These are phyloP conservation scores for Erysimum cheiranthoides DNA, from an alignment of 345 rosid species.

Conservation along the genomic window DNA sequence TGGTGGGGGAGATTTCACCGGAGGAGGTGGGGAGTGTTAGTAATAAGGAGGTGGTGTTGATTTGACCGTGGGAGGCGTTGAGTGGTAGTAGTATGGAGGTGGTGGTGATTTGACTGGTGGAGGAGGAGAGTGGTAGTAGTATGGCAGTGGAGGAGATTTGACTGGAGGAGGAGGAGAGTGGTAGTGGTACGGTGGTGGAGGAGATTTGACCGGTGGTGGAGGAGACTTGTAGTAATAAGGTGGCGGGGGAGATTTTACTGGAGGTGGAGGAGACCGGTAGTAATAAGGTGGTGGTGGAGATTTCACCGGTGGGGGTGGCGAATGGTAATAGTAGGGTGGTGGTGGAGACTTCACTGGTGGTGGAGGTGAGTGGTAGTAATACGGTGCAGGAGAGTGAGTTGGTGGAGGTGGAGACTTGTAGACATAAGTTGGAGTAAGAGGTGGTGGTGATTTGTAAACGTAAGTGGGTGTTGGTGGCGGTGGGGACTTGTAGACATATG, in stretches of 20 bases:
- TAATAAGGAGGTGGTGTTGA: slow-evolving; percentile 41
- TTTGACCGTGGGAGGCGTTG: slow-evolving; percentile 35
- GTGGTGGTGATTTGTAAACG: slow-evolving; percentile 1
- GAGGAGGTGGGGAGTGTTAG: slow-evolving; percentile 45
- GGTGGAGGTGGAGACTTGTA: slow-evolving; percentile 38
- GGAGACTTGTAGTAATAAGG: slow-evolving; percentile 9
- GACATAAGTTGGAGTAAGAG: slow-evolving; percentile 17
- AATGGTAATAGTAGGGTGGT: background rate
- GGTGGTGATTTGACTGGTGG: slow-evolving; percentile 13
- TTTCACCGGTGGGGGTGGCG: background rate
- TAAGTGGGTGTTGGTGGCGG: slow-evolving; percentile 41
- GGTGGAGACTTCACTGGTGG: slow-evolving; percentile 33
- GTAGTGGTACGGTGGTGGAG: slow-evolving; percentile 37
- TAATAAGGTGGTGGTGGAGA: background rate
- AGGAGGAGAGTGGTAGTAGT: slow-evolving; percentile 42
- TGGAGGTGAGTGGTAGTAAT: slow-evolving; percentile 10
- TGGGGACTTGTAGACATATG: slow-evolving; percentile 30
- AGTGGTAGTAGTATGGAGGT: slow-evolving; percentile 37
- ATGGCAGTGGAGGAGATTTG: slow-evolving; percentile 10
- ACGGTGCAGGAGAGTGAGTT: background rate
- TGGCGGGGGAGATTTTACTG: slow-evolving; percentile 5
- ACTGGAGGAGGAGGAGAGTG: background rate
- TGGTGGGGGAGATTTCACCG: slow-evolving; percentile 34
- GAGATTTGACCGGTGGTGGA: background rate
- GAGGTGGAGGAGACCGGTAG: slow-evolving; percentile 14